Evolutionary conservation across 1,284 basidiomycete genomes (phyloP), one percentile per base, ranked within the genome.

Genomic region (Gomphus bonarii): DNA sequence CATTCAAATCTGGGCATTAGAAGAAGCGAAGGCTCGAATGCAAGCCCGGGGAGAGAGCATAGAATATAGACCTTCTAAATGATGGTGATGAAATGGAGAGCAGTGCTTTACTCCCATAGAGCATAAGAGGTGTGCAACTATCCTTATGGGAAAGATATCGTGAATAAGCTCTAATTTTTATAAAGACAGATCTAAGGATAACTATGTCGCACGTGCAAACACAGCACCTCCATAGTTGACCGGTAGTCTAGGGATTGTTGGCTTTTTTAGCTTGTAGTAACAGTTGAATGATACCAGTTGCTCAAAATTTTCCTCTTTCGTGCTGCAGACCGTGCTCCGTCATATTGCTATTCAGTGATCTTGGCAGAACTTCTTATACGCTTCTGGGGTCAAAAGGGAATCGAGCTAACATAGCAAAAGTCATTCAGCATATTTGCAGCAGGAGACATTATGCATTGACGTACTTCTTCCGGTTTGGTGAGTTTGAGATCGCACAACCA

Each of bases 401-500:
- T 91, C 82, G 58, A 95, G 72, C 85, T 97, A 65, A 54, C 38
- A 30, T 36, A 33, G 38, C n/a, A 30, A 16, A 35, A 46, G 10
- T 33, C 33, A 44, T 50, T 36, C 2, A 50, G 18, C 10, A 31
- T 10, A 18, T 11, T 18, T 11, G 11, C 50, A 38, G 20, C 52
- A 11, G 12, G 52, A 18, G 25, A 31, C 12, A 12, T 12, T 18
- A 36, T 40, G 16, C 43, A 43, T 30, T 31, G 43, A 55, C 74
- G 48, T 69, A 88, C 84, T 82, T 91, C 89, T 7, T 77, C 69
- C 5, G 89, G 85, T 60, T 91, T 73, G 33, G 85, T 79, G 54
- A 97, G 72, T 71, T 88, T 84, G 69, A 99, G 86, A 76, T 92
- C 95, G 83, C 90, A 94, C 53, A 98, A 81, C 95, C 95, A 98